Evolutionary conservation across 2,329 filamentous ascomycete genomes (phyloP).

Genomic region (Chaetothyriales sp.): DNA sequence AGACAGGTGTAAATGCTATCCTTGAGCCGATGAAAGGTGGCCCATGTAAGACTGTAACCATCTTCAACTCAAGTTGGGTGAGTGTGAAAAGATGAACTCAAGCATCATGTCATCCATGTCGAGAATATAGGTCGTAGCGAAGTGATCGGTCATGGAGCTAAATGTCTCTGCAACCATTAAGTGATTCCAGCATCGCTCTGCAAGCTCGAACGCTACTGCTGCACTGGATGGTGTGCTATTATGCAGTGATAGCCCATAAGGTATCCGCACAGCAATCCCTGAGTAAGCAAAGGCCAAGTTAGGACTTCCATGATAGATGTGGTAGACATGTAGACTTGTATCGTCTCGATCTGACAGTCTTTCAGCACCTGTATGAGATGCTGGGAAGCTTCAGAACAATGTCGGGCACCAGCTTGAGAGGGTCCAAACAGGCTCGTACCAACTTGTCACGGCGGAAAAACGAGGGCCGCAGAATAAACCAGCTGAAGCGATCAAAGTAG

Average conservation of each 20-base stretch:
- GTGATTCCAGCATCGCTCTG: constrained; percentile 21
- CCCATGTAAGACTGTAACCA: constrained; percentile 2
- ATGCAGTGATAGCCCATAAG: constrained; percentile 15
- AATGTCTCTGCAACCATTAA: constrained; percentile 20
- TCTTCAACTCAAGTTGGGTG: not conserved
- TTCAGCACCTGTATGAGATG: constrained; percentile 11
- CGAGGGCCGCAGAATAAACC: constrained; percentile 13
- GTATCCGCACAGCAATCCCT: constrained; percentile 14
- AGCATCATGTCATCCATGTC: constrained; percentile 16
- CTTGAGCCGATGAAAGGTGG: constrained; percentile 20
- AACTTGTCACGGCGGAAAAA: constrained; percentile 4
- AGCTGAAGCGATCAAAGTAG: constrained; percentile 16
- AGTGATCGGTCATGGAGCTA: constrained; percentile 19
- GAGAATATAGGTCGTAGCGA: constrained; percentile 13
- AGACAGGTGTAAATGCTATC: constrained; percentile 19
- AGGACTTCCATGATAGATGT: constrained; percentile 14
- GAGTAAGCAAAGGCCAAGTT: constrained; percentile 15
- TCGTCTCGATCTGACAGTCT: constrained; percentile 14
- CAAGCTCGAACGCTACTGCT: constrained; percentile 16
- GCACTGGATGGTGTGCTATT: constrained; percentile 1
- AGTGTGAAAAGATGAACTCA: no score
- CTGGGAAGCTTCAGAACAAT: constrained; percentile 8
- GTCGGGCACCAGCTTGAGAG: constrained; percentile 3
- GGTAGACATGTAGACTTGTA: constrained; percentile 15
- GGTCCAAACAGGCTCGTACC: constrained; percentile 2